These are phyloP conservation scores for Hypoxylon sp. DNA, from an alignment of 2,329 filamentous ascomycete genomes.

Conservation along the genomic window DNA sequence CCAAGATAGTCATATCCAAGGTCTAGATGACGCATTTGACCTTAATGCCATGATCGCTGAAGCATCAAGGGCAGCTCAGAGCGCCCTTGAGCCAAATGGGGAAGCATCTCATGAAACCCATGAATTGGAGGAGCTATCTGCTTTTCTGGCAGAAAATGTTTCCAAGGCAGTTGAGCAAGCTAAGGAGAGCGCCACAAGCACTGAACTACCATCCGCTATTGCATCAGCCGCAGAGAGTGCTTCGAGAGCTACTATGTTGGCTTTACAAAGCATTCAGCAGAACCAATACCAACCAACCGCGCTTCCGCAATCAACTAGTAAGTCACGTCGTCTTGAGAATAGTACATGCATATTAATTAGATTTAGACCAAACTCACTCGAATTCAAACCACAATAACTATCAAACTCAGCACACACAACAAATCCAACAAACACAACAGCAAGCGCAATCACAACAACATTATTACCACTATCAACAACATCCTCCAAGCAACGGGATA, in stretches of 20 bases:
- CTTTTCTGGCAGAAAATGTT: constrained; percentile 52
- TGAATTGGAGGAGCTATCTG: constrained; percentile 52
- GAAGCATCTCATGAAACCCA: constrained; percentile 36
- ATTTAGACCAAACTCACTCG: constrained; percentile 45
- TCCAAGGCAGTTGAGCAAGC: constrained; percentile 53
- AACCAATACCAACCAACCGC: constrained; percentile 54
- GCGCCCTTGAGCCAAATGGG: constrained; percentile 43
- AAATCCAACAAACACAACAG: constrained; percentile 36
- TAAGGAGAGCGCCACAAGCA: constrained; percentile 45
- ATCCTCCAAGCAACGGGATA: constrained; percentile 38
- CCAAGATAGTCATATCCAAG: constrained; percentile 43
- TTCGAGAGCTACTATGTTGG: constrained; percentile 53
- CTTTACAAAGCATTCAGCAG: constrained; percentile 54
- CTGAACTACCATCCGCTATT: constrained; percentile 52
- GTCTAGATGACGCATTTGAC: constrained; percentile 50
- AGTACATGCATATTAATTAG: constrained; percentile 27
- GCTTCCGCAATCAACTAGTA: constrained; percentile 50
- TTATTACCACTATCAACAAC: constrained; percentile 51
- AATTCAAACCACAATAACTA: constrained; percentile 45
- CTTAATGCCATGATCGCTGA: constrained; percentile 54
- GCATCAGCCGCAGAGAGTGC: constrained; percentile 54
- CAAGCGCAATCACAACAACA: constrained; percentile 44
- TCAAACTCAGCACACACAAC: constrained; percentile 38
- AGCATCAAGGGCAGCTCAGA: constrained; percentile 53
- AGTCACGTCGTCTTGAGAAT: constrained; percentile 18